A percentile compares a stretch with the other conserved stretches of the same genome.
phyloP scores from a whole-genome alignment of 345 rosid species.

The Euclidium syriacum region DNA sequence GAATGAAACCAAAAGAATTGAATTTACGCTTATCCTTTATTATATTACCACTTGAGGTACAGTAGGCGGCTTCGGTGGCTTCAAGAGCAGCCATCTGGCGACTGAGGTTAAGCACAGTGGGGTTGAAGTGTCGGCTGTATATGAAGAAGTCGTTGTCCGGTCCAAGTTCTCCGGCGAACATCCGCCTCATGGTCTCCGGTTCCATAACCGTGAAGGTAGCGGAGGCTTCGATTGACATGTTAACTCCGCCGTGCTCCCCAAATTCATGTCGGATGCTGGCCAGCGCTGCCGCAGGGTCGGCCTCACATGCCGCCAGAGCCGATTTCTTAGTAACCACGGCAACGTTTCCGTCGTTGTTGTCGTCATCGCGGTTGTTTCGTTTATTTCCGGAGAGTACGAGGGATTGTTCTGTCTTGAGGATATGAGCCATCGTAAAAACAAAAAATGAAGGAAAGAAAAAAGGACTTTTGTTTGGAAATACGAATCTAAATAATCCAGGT shows the following conservation, averaged over 20 bases:
- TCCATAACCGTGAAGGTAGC: constrained; percentile 99
- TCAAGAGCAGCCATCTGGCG: constrained; percentile 98
- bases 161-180: constrained; percentile 95
- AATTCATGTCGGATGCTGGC: constrained; percentile 82
- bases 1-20: too few relatives aligned
- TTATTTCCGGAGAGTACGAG: constrained; percentile 45
- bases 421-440: constrained; percentile 42
- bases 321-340: constrained; percentile 46
- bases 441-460: too few relatives aligned
- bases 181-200: constrained; percentile 85
- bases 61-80: constrained; percentile 96
- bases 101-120: constrained; percentile 86
- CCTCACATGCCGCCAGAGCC: constrained; percentile 30
- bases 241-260: constrained; percentile 97
- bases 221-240: constrained; percentile 99
- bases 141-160: constrained; percentile 92
- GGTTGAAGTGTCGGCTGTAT: constrained; percentile 97
- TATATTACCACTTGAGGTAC: constrained; percentile 85
- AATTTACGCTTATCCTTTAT: not conserved
- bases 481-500: not conserved
- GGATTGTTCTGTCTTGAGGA: constrained; percentile 24
- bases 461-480: constrained; percentile 6
- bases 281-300: constrained; percentile 74
- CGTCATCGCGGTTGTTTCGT: constrained; percentile 43
- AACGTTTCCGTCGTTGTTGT: constrained; percentile 36